phyloP scores from a whole-genome alignment of 2,329 filamentous ascomycete genomes.

The Aspergillus oerlinghausenensis region DNA sequence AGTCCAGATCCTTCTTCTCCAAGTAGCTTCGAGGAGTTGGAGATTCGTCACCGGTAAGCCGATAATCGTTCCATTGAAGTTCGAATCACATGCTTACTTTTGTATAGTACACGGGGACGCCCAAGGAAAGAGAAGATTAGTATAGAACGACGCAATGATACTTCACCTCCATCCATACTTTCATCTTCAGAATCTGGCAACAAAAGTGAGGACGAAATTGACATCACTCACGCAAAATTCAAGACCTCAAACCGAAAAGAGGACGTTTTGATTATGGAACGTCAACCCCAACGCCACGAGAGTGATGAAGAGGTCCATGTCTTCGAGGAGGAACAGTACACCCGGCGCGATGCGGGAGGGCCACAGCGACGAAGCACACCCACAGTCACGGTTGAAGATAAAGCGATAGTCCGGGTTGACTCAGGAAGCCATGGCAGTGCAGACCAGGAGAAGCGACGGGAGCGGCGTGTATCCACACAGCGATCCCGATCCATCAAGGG shows the following conservation, averaged over 20 bases:
- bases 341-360: slow-evolving; percentile 64
- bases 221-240: slow-evolving; percentile 26
- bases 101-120: slow-evolving; percentile 31
- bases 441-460: slow-evolving; percentile 68
- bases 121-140: slow-evolving; percentile 63
- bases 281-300: slow-evolving; percentile 5
- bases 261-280: slow-evolving; percentile 19
- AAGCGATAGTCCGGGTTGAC: slow-evolving; percentile 79
- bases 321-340: slow-evolving; percentile 56
- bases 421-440: slow-evolving; percentile 72
- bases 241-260: slow-evolving; percentile 22
- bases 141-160: slow-evolving; percentile 44
- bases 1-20: slow-evolving; percentile 24
- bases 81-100: background rate
- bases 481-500: slow-evolving; percentile 70
- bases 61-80: background rate
- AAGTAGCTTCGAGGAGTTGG: slow-evolving; percentile 49
- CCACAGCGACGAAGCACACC: slow-evolving; percentile 60
- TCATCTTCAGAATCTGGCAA: slow-evolving; percentile 16
- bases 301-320: slow-evolving; percentile 42
- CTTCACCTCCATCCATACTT: slow-evolving; percentile 36
- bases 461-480: slow-evolving; percentile 69
- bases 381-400: slow-evolving; percentile 62
- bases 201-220: slow-evolving; percentile 18
- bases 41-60: slow-evolving; percentile 50